Base-by-base conservation (phyloP, 192 early-diverging fungal genomes). In the Backusella tuberculispora region DNA sequence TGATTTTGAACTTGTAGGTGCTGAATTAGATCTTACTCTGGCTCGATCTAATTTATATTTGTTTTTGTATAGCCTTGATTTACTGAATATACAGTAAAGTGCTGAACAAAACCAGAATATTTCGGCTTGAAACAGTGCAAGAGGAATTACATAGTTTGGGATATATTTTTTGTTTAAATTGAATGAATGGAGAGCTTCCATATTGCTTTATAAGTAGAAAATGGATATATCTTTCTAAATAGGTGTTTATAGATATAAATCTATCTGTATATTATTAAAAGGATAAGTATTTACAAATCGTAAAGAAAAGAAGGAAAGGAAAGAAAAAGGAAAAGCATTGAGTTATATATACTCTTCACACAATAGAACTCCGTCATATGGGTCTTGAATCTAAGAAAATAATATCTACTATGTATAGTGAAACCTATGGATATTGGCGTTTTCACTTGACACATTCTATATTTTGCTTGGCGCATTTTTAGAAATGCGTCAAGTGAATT, bases 111-210 rank as follows among this genome's bases (percentile, higher is more conserved):
- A 8, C 68, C 68, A 69, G 14, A 47, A 69, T 21, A 69, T 29
- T 15, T 69, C 68, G 13, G 68, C 43, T 69, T 69, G 68, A 13
- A 69, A 21, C 14, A 69, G 21, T 12, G 68, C 68, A 29, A 69
- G 41, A 67, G 40, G 53, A 60, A 60, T 26, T 60, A 60, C 53
- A 60, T 60, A 60, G 6, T 60, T 60, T 17, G 53, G 53, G 21
- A 60, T 60, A 60, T 60, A 2, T 60, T 60, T 60, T 60, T 60
- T 60, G 53, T 60, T 24, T 60, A 60, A 60, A 26, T 60, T 60
- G 4, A 60, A 60, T 60, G 53, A 60, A 24, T 5, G 21, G 19
- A 26, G 19, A 60, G 24, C 9, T 19, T 60, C 26, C 53, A 60
- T 60, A 4, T 60, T 60, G 9, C 9, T 26, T 60, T 3, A 13